A percentile compares a stretch with the other conserved stretches of the same genome.
These are phyloP conservation scores for Pilaira anomala DNA, from an alignment of 192 early-diverging fungal species.

Conservation along the genomic window DNA sequence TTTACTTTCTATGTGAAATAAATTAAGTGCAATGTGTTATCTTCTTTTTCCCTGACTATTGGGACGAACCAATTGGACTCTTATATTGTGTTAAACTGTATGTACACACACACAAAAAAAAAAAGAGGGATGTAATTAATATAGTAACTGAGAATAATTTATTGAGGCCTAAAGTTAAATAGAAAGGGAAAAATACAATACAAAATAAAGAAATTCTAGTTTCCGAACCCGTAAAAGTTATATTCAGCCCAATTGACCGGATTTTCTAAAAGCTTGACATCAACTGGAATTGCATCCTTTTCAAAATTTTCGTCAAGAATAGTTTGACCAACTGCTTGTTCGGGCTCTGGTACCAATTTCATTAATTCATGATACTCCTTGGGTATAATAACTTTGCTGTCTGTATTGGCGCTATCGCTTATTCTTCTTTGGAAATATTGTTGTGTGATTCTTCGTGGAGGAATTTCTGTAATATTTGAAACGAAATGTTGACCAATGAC, in stretches of 20 bases:
- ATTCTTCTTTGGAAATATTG: neutral
- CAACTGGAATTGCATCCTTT: slow-evolving; percentile 17
- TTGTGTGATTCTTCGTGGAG: neutral
- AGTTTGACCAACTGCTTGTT: neutral
- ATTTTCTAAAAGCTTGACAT: slow-evolving; percentile 15
- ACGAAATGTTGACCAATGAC: slow-evolving; percentile 22
- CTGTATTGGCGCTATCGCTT: neutral
- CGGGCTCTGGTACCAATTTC: slow-evolving; percentile 19
- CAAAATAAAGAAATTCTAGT: neutral
- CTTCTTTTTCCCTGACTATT: too few relatives aligned
- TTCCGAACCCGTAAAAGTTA: slow-evolving; percentile 31
- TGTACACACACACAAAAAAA: too few relatives aligned
- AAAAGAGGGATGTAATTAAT: too few relatives aligned
- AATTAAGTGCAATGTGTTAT: too few relatives aligned
- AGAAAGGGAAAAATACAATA: too few relatives aligned
- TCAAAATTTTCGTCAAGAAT: slow-evolving; percentile 25
- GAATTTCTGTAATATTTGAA: neutral
- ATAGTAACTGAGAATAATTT: too few relatives aligned
- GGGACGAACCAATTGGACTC: too few relatives aligned
- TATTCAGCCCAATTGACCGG: slow-evolving; percentile 26
- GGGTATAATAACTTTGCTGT: neutral
- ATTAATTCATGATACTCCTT: slow-evolving; percentile 10
- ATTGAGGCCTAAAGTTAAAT: too few relatives aligned
- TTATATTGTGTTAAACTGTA: too few relatives aligned
- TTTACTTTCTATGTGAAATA: too few relatives aligned